Evolutionary conservation across 192 early-diverging fungal species (phyloP), one percentile per base, ranked within the genome.

Genomic region (Gorgonomyces haynaldii): DNA sequence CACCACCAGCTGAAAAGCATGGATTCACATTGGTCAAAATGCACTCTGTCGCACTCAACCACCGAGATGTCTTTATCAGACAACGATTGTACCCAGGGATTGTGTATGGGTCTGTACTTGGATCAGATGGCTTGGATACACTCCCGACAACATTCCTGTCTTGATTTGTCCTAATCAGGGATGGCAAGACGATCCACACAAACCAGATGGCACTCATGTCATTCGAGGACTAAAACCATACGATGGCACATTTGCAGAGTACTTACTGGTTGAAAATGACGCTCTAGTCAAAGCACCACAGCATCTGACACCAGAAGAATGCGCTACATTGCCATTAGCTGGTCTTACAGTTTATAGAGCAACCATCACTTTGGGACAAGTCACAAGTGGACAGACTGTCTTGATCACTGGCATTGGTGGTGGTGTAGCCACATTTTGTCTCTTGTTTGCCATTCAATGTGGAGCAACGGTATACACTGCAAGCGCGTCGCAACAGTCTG

Each of bases 401-500:
- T 51, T 85, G 1, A 69, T 85, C 22, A 70, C 83, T 23, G 83
- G 83, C 30, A 85, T 85, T 56, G 83, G 83, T 20, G 83, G 83
- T 36, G 83, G 83, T 26, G 80, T 83, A 28, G 83, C 83, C 0
- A 44, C 84, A n/a, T 67, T 74, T 53, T 78, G 77, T 8, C 41
- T 86, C 22, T 66, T 76, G 39, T 82, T 86, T 54, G 66, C 69
- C 21, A 60, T 84, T 8, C n/a, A n/a, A n/a, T n/a, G n/a, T n/a
- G n/a, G n/a, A n/a, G n/a, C n/a, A n/a, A n/a, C n/a, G n/a, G n/a
- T n/a, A n/a, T n/a, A n/a, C n/a, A n/a, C n/a, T n/a, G n/a, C n/a
- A n/a, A n/a, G n/a, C n/a, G n/a, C n/a, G n/a, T n/a, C n/a, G n/a
- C n/a, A n/a, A n/a, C n/a, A n/a, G n/a, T n/a, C n/a, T n/a, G n/a